Base-by-base conservation (phyloP, 2,329 filamentous ascomycete genomes). In the Aspergillus japonicus region DNA sequence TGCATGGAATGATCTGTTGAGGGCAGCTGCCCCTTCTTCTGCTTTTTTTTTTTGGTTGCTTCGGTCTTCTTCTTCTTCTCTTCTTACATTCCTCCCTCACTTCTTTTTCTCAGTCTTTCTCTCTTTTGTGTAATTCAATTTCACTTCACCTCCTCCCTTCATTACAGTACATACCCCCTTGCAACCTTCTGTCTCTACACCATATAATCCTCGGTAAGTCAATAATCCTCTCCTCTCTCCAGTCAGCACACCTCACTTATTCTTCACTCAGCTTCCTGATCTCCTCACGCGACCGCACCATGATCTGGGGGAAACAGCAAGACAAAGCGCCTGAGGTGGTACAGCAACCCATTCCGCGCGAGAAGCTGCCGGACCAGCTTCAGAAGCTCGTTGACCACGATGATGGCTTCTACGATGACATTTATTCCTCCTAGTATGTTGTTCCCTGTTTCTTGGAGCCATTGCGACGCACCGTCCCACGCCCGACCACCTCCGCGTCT, bases 351-450 rank as follows among this genome's bases (percentile, higher is more conserved):
- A 73, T 81, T n/a, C 75, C 82, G 50, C 76, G 80, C 58, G 79
- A 80, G 68, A 79, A 78, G 62, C 80, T 87, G 14, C 81, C 83
- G n/a, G 76, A 78, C 52, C 78, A 81, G 33, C 73, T 87, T 2
- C 84, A 87, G 72, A 78, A 81, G 39, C 80, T 83, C 2, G 75
- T 87, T 7, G 82, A 87, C 65, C 77, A 77, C 57, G 82, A 96
- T 10, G 89, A 91, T 33, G 87, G 86, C 68, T 87, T 92, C 69
- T 90, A 91, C 75, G 89, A 92, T 60, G 85, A 91, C 61, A 76
- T 96, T 42, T 88, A 90, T 64, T 88, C 92, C 59, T 90, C 91
- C 77, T 88, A 89, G 90, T 93, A 84, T 64, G 89, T 84, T 2
- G 50, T 42, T 31, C 11, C 44, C 53, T 35, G 26, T 49, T 14